Evolutionary conservation across 768 basidiomycete genomes (phyloP).

Genomic region (Daedalea quercina): DNA sequence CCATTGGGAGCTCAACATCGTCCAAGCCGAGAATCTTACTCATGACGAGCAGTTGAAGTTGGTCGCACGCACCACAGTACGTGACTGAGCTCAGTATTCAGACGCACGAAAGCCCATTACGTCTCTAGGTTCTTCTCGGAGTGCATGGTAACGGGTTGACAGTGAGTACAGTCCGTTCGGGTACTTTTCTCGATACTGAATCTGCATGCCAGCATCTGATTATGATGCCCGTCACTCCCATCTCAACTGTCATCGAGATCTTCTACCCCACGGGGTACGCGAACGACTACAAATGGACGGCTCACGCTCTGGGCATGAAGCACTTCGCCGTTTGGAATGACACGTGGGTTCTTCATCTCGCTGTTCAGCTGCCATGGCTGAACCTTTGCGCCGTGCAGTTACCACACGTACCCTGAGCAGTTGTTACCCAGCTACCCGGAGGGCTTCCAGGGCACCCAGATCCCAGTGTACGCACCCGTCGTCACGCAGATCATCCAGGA

Average conservation of each 20-base stretch:
- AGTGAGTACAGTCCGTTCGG: slow-evolving; percentile 9
- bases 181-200: background rate
- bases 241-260: slow-evolving; percentile 81
- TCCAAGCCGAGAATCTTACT: slow-evolving; percentile 57
- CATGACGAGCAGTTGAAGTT: slow-evolving; percentile 72
- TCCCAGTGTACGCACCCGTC: slow-evolving; percentile 63
- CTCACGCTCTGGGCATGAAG: slow-evolving; percentile 61
- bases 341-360: slow-evolving; percentile 36
- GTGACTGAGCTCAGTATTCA: too few species aligned
- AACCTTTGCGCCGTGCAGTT: slow-evolving; percentile 12
- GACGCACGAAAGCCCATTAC: slow-evolving; percentile 4
- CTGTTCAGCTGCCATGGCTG: background rate
- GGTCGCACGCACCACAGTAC: slow-evolving; percentile 63
- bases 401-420: slow-evolving; percentile 42
- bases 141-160: slow-evolving; percentile 81
- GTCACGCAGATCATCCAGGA: slow-evolving; percentile 71
- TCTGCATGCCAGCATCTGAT: slow-evolving; percentile 46
- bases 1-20: slow-evolving; percentile 54
- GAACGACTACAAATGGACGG: slow-evolving; percentile 84
- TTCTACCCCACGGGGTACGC: slow-evolving; percentile 79
- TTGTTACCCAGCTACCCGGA: slow-evolving; percentile 63
- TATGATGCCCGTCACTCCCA: slow-evolving; percentile 69
- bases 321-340: slow-evolving; percentile 83
- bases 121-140: slow-evolving; percentile 54
- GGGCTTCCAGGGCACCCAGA: slow-evolving; percentile 75